Evolutionary conservation across 495 filamentous ascomycete genomes (phyloP).

Genomic region (Stereocaulon alpinum): DNA sequence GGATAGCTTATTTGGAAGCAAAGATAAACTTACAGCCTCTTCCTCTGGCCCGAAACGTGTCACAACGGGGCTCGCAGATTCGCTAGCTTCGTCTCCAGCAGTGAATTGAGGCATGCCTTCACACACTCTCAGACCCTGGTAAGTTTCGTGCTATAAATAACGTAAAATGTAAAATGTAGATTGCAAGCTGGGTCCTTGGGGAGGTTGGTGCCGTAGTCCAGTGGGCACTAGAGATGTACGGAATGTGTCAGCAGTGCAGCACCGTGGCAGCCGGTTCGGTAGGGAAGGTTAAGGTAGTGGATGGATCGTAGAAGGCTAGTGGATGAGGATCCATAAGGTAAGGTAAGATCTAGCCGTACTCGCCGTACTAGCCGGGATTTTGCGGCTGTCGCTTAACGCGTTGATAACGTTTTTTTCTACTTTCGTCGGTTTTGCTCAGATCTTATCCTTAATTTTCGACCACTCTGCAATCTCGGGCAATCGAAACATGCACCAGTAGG

Average conservation of each 20-base stretch:
- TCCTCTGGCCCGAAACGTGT: slow-evolving; percentile 38
- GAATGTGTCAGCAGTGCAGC: not conserved
- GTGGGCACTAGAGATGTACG: too few relatives aligned
- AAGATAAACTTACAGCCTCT: slow-evolving; percentile 49
- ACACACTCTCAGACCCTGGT: not conserved
- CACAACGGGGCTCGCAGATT: not conserved
- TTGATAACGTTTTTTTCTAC: not conserved
- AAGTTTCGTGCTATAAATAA: not conserved
- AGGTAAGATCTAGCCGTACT: too few relatives aligned
- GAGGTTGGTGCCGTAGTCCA: too few relatives aligned
- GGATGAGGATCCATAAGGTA: too few relatives aligned
- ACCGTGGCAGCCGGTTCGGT: not conserved
- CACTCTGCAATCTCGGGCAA: not conserved
- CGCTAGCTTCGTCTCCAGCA: not conserved
- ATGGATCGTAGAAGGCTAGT: too few relatives aligned
- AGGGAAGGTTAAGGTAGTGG: too few relatives aligned
- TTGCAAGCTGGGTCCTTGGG: too few relatives aligned
- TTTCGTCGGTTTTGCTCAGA: not conserved
- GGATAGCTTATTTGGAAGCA: too few relatives aligned
- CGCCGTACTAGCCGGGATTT: not conserved
- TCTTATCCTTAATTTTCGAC: not conserved
- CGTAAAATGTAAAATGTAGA: not conserved
- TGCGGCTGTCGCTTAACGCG: slow-evolving; percentile 8
- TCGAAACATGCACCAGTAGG: not conserved
- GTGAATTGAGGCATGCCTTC: slow-evolving; percentile 1